phyloP scores from a whole-genome alignment of 108 stramenopile genomes.

The Bacterosira constricta region DNA sequence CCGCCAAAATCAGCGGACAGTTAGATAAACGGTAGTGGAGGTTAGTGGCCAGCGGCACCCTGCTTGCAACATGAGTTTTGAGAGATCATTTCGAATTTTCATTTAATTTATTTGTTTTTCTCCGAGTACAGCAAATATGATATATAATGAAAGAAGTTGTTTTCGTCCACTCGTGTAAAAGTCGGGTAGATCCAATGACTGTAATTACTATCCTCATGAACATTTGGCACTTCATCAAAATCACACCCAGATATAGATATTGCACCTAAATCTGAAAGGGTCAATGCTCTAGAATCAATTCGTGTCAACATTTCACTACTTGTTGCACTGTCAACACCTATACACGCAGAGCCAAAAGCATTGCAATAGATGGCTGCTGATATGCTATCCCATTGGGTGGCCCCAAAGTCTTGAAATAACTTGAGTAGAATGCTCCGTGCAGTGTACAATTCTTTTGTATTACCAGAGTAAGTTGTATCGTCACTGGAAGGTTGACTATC shows the following conservation, averaged over 20 bases:
- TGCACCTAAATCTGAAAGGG: conserved; percentile 23
- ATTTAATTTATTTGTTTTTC: not conserved
- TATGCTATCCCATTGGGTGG: conserved; percentile 43
- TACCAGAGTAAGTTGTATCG: not conserved
- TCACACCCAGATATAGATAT: not conserved
- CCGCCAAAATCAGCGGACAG: too few species aligned
- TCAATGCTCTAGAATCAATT: not conserved
- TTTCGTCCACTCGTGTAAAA: conserved; percentile 23
- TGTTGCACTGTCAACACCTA: not conserved
- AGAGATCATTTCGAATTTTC: too few species aligned
- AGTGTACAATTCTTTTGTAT: not conserved
- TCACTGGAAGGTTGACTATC: not conserved
- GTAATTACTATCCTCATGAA: not conserved
- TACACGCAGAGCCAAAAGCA: conserved; percentile 2
- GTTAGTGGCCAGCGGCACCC: too few species aligned
- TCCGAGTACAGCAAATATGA: not conserved
- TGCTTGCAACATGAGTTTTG: too few species aligned
- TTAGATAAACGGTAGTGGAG: too few species aligned
- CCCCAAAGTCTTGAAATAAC: conserved; percentile 24
- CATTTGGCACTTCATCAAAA: not conserved
- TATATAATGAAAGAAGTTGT: conserved; percentile 4
- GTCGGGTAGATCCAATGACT: conserved; percentile 18
- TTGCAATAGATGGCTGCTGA: conserved; percentile 42
- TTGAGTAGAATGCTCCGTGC: conserved; percentile 11
- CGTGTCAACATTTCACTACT: not conserved